phyloP scores from a whole-genome alignment of 257 asterid genomes.

The Jaltomata sinuosa region DNA sequence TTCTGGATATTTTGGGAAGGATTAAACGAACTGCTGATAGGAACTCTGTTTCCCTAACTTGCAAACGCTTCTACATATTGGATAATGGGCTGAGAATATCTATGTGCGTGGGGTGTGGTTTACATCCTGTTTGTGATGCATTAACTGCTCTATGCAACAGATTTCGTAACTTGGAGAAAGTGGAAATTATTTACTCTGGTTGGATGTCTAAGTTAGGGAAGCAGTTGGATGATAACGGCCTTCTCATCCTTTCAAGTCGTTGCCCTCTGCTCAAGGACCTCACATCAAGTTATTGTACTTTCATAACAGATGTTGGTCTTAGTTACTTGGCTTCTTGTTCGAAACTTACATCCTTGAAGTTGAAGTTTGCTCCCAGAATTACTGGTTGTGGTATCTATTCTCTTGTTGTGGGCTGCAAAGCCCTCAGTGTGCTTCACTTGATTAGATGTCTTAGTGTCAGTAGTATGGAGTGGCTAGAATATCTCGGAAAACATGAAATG shows the following conservation, averaged over 20 bases:
- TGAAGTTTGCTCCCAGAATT: conserved; percentile 63
- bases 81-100: conserved; percentile 53
- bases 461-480: conserved; percentile 72
- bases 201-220: conserved; percentile 86
- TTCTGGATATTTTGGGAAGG: conserved; percentile 59
- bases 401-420: conserved; percentile 60
- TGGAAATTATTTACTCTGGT: conserved; percentile 71
- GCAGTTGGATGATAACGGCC: conserved; percentile 67
- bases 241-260: conserved; percentile 37
- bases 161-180: conserved; percentile 48
- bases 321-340: conserved; percentile 56
- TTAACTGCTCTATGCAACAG: conserved; percentile 50
- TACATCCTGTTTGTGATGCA: conserved; percentile 59
- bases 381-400: conserved; percentile 78
- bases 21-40: conserved; percentile 37
- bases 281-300: conserved; percentile 69
- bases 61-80: conserved; percentile 53
- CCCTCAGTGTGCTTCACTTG: conserved; percentile 50
- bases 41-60: conserved; percentile 54
- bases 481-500: conserved; percentile 61
- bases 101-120: conserved; percentile 67
- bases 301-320: conserved; percentile 65
- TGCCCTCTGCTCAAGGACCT: conserved; percentile 54
- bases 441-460: conserved; percentile 52
- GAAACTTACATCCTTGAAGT: conserved; percentile 46